phyloP scores from a whole-genome alignment of 108 stramenopile genomes.

The Pseudonitzschia multiseries region DNA sequence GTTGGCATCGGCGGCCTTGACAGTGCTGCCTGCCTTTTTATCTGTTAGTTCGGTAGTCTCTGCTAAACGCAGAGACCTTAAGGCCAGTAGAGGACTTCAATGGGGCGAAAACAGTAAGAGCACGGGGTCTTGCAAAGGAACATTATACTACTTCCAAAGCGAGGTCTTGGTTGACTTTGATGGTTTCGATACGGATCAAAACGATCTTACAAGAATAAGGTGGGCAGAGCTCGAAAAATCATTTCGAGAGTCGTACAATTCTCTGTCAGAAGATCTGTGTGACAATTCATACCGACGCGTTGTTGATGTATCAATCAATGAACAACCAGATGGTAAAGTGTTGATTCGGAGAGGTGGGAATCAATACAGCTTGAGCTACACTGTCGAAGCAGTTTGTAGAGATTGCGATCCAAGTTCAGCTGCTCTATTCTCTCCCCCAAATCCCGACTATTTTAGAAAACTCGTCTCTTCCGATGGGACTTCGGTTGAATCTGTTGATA shows the following conservation, averaged over 20 bases:
- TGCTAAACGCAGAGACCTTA: background rate
- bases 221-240: slow-evolving; percentile 18
- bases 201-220: slow-evolving; percentile 24
- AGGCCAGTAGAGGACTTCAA: background rate
- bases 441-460: slow-evolving; percentile 1
- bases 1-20: background rate
- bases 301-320: slow-evolving; percentile 18
- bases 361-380: slow-evolving; percentile 19
- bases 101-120: background rate
- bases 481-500: background rate
- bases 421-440: slow-evolving; percentile 25
- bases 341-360: slow-evolving; percentile 29
- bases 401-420: slow-evolving; percentile 21
- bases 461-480: slow-evolving; percentile 1
- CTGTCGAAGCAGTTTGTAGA: slow-evolving; percentile 25
- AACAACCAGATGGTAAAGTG: slow-evolving; percentile 4
- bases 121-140: background rate
- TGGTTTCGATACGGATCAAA: slow-evolving; percentile 25
- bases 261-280: slow-evolving; percentile 26
- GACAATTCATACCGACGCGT: slow-evolving; percentile 18
- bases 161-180: slow-evolving; percentile 35
- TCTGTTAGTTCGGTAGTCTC: background rate
- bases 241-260: slow-evolving; percentile 35
- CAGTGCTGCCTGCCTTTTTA: background rate
- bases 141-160: slow-evolving; percentile 19